phyloP scores from a whole-genome alignment of 306 rosid genomes.

The Gastrolobium villosum region DNA sequence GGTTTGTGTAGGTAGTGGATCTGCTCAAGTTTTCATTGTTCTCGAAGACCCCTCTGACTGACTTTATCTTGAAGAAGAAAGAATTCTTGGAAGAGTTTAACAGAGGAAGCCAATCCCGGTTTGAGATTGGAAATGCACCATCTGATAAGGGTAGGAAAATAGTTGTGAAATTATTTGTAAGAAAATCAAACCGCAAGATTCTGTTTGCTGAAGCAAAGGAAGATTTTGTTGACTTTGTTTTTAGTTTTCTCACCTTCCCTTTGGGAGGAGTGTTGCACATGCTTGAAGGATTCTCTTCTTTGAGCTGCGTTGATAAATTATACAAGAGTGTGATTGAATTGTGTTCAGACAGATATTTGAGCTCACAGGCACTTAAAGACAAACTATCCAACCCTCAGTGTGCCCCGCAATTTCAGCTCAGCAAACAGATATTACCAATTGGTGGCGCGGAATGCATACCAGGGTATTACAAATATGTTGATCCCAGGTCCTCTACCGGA shows the following conservation, averaged over 20 bases:
- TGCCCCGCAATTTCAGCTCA: not conserved
- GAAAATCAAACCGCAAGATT: constrained; percentile 20
- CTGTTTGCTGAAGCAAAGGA: constrained; percentile 40
- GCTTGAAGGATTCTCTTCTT: not conserved
- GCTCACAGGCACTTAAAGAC: not conserved
- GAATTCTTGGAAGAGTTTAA: not conserved
- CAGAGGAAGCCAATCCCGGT: too few relatives aligned
- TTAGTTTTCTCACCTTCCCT: not conserved
- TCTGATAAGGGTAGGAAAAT: not conserved
- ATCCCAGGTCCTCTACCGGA: constrained; percentile 8
- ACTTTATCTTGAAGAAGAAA: not conserved
- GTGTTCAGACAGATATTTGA: not conserved
- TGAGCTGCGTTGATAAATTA: constrained; percentile 18
- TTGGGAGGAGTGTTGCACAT: not conserved
- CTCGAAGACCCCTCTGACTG: not conserved
- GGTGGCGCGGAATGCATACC: not conserved
- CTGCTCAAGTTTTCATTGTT: constrained; percentile 35
- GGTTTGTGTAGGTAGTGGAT: constrained; percentile 8
- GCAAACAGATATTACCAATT: constrained; percentile 1
- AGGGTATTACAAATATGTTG: not conserved
- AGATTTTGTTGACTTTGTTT: constrained; percentile 34
- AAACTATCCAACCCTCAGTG: not conserved
- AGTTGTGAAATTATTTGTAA: not conserved
- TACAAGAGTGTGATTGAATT: constrained; percentile 9
- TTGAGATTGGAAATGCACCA: too few relatives aligned